Percentiles rank a stretch among this genome's conserved stretches.
phyloP scores from a whole-genome alignment of 371 early-diverging fungal species.

The Mucor irregularis region DNA sequence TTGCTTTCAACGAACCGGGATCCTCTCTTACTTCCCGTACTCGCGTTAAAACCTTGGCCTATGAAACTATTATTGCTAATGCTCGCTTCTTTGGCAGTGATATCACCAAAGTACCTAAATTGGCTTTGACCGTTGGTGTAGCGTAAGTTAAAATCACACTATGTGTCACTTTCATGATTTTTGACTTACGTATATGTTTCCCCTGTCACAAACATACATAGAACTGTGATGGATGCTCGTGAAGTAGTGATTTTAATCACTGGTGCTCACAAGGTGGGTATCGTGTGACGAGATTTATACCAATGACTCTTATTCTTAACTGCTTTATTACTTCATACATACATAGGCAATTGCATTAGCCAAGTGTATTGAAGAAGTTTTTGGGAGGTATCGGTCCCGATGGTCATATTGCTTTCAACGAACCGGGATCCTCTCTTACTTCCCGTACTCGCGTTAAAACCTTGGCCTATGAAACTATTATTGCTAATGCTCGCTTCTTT shows the following conservation, averaged over 20 bases:
- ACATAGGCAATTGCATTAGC: constrained; percentile 69
- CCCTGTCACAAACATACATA: constrained; percentile 42
- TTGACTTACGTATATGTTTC: background rate
- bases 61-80: constrained; percentile 87
- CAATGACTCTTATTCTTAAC: background rate
- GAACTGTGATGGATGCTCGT: constrained; percentile 85
- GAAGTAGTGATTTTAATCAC: constrained; percentile 84
- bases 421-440: constrained; percentile 81
- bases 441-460: constrained; percentile 87
- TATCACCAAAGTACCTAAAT: constrained; percentile 82
- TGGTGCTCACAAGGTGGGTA: constrained; percentile 72
- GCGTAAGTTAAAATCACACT: constrained; percentile 59
- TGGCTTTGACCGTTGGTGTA: constrained; percentile 86
- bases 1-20: constrained; percentile 91
- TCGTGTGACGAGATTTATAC: too few relatives aligned
- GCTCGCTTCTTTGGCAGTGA: constrained; percentile 87
- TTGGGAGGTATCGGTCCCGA: constrained; percentile 75
- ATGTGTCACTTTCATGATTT: background rate
- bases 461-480: constrained; percentile 84
- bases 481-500: constrained; percentile 87
- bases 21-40: constrained; percentile 81
- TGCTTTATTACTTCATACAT: too few relatives aligned
- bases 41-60: constrained; percentile 85
- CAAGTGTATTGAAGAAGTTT: constrained; percentile 80
- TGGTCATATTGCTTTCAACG: constrained; percentile 92